A percentile compares a stretch with the other conserved stretches of the same genome.
phyloP scores from a whole-genome alignment of 164 flowering plant species.

The Kalanchoe fedtschenkoi region DNA sequence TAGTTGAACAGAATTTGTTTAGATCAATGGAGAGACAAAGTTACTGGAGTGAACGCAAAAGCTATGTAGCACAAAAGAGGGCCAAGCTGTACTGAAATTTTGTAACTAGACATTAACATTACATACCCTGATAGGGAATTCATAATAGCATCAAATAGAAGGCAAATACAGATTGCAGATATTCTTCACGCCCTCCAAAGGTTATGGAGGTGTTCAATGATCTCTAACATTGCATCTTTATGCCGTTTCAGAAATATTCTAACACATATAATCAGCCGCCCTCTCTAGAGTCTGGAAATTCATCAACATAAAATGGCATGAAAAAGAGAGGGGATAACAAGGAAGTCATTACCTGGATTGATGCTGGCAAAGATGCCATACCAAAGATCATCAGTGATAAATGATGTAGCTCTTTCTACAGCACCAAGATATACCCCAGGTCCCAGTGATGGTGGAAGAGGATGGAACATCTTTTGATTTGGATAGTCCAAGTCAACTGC shows the following conservation, averaged over 20 bases:
- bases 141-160: background rate
- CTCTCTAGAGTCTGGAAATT: background rate
- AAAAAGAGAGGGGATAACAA: background rate
- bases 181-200: background rate
- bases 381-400: slow-evolving; percentile 98
- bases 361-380: slow-evolving; percentile 95
- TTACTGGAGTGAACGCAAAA: too few species aligned
- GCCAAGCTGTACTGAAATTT: too few species aligned
- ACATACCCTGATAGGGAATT: too few species aligned
- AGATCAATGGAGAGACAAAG: too few species aligned
- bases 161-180: background rate
- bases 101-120: too few species aligned
- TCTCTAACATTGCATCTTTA: background rate
- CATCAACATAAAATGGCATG: background rate
- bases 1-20: too few species aligned
- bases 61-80: too few species aligned
- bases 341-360: slow-evolving; percentile 66
- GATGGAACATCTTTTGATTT: slow-evolving; percentile 98
- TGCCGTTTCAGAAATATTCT: background rate
- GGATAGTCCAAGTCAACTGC: slow-evolving; percentile 95
- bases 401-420: slow-evolving; percentile 97
- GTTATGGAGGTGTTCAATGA: background rate
- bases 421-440: slow-evolving; percentile 97
- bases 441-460: slow-evolving; percentile 92
- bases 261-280: background rate